Conservation (phyloP, 2,329 filamentous ascomycete species). For the Corynespora cassiicola region DNA sequence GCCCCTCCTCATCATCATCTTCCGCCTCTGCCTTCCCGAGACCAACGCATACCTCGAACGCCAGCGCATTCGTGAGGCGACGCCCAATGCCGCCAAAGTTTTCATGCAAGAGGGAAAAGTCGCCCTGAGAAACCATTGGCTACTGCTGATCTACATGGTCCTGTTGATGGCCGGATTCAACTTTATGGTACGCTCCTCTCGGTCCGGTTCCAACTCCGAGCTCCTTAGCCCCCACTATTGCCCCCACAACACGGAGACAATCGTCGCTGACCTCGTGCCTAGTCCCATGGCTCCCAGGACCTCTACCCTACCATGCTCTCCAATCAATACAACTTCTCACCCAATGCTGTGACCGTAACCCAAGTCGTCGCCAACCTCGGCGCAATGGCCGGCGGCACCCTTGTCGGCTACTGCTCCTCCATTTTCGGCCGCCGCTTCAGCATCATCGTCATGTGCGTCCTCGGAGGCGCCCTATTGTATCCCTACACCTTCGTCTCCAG, state of each 20-base stretch:
- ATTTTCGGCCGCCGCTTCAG: constrained; percentile 56
- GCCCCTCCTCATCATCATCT: constrained; percentile 79
- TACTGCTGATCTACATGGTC: constrained; percentile 80
- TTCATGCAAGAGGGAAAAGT: constrained; percentile 81
- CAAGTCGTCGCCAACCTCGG: constrained; percentile 59
- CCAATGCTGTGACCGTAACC: constrained; percentile 55
- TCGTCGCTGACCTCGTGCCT: constrained; percentile 11
- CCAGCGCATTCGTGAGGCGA: constrained; percentile 66
- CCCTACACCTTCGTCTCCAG: constrained; percentile 76
- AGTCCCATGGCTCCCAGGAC: constrained; percentile 75
- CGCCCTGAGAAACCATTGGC: constrained; percentile 80
- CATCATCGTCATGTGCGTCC: constrained; percentile 57
- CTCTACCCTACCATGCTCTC: constrained; percentile 66
- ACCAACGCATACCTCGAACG: constrained; percentile 75
- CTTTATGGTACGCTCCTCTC: constrained; percentile 67
- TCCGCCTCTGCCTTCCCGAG: constrained; percentile 79
- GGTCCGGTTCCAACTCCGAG: no score
- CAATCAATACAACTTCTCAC: constrained; percentile 64
- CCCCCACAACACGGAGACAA: no score
- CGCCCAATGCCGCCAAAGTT: constrained; percentile 65
- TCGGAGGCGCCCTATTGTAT: constrained; percentile 80
- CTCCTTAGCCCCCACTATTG: no score
- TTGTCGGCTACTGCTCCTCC: constrained; percentile 54
- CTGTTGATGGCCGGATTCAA: constrained; percentile 91
- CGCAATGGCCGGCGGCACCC: constrained; percentile 55